Evolutionary conservation across 305 asterid genomes (phyloP), one percentile per base, ranked within the genome.

Genomic region (Withania somnifera): DNA sequence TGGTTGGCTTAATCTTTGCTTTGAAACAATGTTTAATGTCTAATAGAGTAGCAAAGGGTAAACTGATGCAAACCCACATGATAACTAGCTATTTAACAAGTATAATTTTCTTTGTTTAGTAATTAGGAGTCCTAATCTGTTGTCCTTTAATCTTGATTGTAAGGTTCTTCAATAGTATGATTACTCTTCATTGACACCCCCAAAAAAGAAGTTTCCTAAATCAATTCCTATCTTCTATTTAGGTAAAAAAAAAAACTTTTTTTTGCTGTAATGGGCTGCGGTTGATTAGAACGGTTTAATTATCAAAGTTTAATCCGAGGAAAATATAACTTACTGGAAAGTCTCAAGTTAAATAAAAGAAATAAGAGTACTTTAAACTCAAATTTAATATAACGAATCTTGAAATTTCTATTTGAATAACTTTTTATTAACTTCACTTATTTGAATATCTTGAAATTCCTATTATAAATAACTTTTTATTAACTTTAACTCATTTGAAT

Each of bases 71-170:
- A 71, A 24, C 38, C n/a, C 36, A 58, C 36, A 71, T 45, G 79
- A 71, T 42, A 71, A 45, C 79, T 42, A 71, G 24, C 79, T 24
- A 71, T 71, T 71, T 71, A 71, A 71, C 57, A 71, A 71, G 57
- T 6, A 61, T 28, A 61, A 61, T 61, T 28, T 28, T 45, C 40
- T 71, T 42, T 14, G 30, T 13, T 71, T 71, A 26, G 38, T 19
- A 26, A 17, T 6, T 47, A 73, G 0, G 10, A 26, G 24, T 75
- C 60, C 17, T 17, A 34, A 45, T 71, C 2, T 45, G 8, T 45
- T 42, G 6, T 24, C 78, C 22, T 45, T 10, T 22, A 45, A 24
- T 45, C 24, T 24, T 19, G 26, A 61, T 61, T 61, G 19, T 22
- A 40, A 38, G 20, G 24, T 71, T 71, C 78, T 42, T 45, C 3